Base-by-base conservation (phyloP, 768 basidiomycete genomes). In the Lentinula lateritia region DNA sequence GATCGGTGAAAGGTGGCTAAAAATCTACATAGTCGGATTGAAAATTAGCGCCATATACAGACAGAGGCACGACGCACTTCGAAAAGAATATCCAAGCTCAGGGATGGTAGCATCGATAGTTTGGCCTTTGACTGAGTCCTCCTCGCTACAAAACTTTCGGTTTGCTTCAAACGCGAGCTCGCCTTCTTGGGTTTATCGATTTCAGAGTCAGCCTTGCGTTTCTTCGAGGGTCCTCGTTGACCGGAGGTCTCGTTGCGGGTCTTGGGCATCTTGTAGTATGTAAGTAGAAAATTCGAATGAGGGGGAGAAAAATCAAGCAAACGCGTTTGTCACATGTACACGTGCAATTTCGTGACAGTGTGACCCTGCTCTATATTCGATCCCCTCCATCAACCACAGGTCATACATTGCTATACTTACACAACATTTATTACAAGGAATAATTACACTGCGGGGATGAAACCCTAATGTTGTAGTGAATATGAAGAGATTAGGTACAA, bases 1-100 rank as follows among this genome's bases (percentile, higher is more conserved):
- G 2, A 63, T 16, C 6, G 74, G 72, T 34, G 56, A 58, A 18
- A 76, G 38, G 42, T 68, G 68, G 48, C 61, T 62, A 38, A 73
- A 69, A 36, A 76, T 70, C 75, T 76, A 52, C n/a, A 20, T 7
- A 35, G 16, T 34, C 16, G 35, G 5, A 20, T 38, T 0, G 9
- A 5, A 18, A 8, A 34, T 34, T 13, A 36, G 35, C 34, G 36
- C 15, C 42, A 8, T 43, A 20, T 1, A 18, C 1, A 18, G 23
- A 12, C 10, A 13, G 13, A n/a, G 18, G 13, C 7, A 10, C 16
- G 6, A 20, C 54, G 6, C 16, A 56, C 54, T 32, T 56, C 54
- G 12, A 38, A 18, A 6, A 56, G 36, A 41, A 56, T 56, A 36
- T 56, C 54, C 10, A 56, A 4, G 13, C 0, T 32, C 23, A 56